These are phyloP conservation scores for Panicum hallii DNA, from an alignment of 202 grass and related monocot genomes.

Conservation along the genomic window DNA sequence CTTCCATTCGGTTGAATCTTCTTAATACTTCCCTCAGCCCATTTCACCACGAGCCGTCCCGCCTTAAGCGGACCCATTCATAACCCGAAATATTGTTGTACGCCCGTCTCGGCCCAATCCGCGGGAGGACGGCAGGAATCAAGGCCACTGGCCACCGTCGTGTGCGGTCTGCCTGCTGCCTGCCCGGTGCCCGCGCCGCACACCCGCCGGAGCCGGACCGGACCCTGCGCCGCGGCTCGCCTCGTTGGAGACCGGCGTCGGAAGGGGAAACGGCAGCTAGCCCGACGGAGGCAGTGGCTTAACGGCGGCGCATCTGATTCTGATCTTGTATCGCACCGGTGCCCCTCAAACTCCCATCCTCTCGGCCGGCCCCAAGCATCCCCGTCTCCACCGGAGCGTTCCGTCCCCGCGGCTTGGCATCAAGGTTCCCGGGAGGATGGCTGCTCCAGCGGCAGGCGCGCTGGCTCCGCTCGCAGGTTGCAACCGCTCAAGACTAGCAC, in stretches of 20 bases:
- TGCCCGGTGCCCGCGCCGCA: neutral
- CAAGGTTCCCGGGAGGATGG: conserved; percentile 31
- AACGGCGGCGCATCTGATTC: neutral
- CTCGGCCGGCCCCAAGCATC: neutral
- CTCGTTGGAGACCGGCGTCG: neutral
- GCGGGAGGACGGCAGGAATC: neutral
- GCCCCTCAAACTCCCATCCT: neutral
- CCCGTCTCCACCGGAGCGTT: neutral
- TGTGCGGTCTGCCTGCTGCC: no score
- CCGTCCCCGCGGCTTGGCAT: neutral
- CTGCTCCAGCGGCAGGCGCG: conserved; percentile 22
- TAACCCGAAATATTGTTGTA: no score
- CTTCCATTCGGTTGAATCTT: no score
- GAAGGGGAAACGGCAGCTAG: neutral
- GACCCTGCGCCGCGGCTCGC: neutral
- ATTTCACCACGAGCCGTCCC: no score
- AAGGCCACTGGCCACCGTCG: neutral
- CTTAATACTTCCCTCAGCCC: no score
- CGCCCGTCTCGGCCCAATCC: neutral
- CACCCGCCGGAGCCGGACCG: neutral
- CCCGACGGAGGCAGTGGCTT: neutral
- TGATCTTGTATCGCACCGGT: neutral
- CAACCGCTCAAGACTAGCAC: neutral
- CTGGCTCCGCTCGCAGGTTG: conserved; percentile 26
- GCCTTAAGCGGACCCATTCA: neutral